Evolutionary conservation across 768 basidiomycete genomes (phyloP).

Genomic region (Macrolepiota fuliginosa): DNA sequence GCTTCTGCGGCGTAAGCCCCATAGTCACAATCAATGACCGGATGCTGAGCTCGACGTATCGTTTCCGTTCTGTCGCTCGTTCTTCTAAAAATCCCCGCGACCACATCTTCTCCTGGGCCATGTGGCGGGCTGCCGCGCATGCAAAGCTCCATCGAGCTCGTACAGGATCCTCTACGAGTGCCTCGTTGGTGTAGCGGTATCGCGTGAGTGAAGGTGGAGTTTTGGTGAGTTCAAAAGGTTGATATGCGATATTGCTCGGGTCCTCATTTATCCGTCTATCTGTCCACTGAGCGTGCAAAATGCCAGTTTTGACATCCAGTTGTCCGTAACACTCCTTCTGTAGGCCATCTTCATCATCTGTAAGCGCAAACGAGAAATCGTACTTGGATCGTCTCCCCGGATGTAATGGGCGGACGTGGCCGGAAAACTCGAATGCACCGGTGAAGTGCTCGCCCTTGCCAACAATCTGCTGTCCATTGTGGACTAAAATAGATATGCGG

Average conservation of each 20-base stretch:
- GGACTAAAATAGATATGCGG: constrained; percentile 25
- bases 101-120: constrained; percentile 29
- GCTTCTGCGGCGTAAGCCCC: constrained; percentile 28
- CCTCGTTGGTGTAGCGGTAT: constrained; percentile 25
- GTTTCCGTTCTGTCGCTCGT: constrained; percentile 27
- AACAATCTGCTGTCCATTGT: constrained; percentile 20
- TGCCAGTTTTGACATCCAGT: constrained; percentile 18
- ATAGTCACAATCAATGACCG: constrained; percentile 26
- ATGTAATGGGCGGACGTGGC: constrained; percentile 13
- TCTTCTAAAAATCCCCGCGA: constrained; percentile 29
- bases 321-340: constrained; percentile 23
- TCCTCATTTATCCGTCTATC: constrained; percentile 22
- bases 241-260: constrained; percentile 20
- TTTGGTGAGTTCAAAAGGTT: constrained; percentile 21
- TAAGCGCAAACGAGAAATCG: constrained; percentile 23
- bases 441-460: constrained; percentile 35
- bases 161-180: constrained; percentile 25
- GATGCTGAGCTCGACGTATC: constrained; percentile 29
- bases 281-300: constrained; percentile 20
- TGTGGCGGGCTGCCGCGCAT: constrained; percentile 25
- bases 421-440: constrained; percentile 28
- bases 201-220: constrained; percentile 27
- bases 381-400: constrained; percentile 16
- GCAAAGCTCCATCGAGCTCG: constrained; percentile 31
- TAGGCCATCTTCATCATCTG: constrained; percentile 27